phyloP scores from a whole-genome alignment of 148 eudicot genomes.

The Chenopodium berlandieri region DNA sequence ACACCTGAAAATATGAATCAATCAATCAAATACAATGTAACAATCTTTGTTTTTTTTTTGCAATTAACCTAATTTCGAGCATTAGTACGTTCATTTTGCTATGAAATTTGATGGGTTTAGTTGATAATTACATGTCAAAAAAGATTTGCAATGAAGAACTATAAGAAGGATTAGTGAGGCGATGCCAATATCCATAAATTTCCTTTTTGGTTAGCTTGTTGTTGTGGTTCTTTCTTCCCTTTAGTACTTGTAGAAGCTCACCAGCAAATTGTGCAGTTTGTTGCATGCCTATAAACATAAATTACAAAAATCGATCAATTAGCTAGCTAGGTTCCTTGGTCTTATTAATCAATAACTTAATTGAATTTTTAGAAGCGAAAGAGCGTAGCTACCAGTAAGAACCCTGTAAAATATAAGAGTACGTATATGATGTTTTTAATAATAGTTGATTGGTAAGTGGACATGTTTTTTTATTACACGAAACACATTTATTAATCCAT shows the following conservation, averaged over 20 bases:
- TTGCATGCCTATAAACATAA: constrained; percentile 38
- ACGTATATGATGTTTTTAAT: too few relatives aligned
- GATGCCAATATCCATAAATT: constrained; percentile 29
- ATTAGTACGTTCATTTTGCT: not conserved
- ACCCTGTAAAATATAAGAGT: too few relatives aligned
- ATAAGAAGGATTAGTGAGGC: constrained; percentile 25
- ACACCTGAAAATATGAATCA: constrained; percentile 26
- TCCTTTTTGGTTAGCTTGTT: constrained; percentile 31
- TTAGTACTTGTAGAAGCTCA: constrained; percentile 33
- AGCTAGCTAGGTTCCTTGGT: not conserved
- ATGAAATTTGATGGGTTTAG: not conserved
- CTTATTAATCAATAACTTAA: not conserved
- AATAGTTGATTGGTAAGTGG: too few relatives aligned
- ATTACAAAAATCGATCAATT: not conserved
- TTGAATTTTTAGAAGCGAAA: too few relatives aligned
- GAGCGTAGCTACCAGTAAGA: too few relatives aligned
- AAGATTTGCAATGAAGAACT: constrained; percentile 26
- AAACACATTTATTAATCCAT: too few relatives aligned
- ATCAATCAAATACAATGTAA: not conserved
- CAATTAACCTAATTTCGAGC: too few relatives aligned
- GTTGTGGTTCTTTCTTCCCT: constrained; percentile 22
- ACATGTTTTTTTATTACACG: too few relatives aligned
- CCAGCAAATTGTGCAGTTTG: constrained; percentile 33
- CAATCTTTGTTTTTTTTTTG: not conserved
- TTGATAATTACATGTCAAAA: constrained; percentile 36